These are phyloP conservation scores for Detonula confervacea DNA, from an alignment of 352 stramenopile species.

Conservation along the genomic window DNA sequence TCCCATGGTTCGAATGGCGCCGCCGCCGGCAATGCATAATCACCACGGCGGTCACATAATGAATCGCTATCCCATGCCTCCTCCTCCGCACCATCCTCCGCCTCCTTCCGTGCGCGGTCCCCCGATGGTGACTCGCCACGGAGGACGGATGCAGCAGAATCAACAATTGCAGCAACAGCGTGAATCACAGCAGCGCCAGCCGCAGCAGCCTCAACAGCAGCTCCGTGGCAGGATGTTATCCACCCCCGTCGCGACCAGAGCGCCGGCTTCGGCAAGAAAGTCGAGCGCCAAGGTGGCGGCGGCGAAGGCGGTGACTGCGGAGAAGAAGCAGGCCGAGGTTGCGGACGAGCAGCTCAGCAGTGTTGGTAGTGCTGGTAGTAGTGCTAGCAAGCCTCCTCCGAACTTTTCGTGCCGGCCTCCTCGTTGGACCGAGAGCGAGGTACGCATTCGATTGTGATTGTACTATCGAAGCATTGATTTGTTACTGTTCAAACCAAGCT, in stretches of 20 bases:
- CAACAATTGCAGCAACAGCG: too few relatives aligned
- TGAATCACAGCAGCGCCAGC: too few relatives aligned
- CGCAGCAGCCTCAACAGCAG: not conserved
- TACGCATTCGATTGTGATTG: slow-evolving; percentile 7
- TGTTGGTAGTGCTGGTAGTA: too few relatives aligned
- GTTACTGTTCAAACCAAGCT: too few relatives aligned
- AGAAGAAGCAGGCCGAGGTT: not conserved
- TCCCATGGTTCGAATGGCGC: not conserved
- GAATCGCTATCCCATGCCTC: not conserved
- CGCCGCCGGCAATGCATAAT: too few relatives aligned
- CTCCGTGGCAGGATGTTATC: too few relatives aligned
- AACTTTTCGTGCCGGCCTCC: slow-evolving; percentile 36
- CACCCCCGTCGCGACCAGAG: not conserved
- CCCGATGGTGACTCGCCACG: not conserved
- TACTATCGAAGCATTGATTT: not conserved
- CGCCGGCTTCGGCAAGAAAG: not conserved
- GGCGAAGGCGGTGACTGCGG: not conserved
- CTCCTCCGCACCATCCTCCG: not conserved
- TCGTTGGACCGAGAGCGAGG: slow-evolving; percentile 46
- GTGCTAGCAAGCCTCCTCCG: slow-evolving; percentile 14
- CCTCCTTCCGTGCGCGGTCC: not conserved
- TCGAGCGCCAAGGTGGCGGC: too few relatives aligned
- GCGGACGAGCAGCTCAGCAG: not conserved
- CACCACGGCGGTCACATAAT: not conserved
- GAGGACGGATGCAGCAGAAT: not conserved